These are phyloP conservation scores for Kodamaea arcana DNA, from an alignment of 1,139 yeast species.

Conservation along the genomic window DNA sequence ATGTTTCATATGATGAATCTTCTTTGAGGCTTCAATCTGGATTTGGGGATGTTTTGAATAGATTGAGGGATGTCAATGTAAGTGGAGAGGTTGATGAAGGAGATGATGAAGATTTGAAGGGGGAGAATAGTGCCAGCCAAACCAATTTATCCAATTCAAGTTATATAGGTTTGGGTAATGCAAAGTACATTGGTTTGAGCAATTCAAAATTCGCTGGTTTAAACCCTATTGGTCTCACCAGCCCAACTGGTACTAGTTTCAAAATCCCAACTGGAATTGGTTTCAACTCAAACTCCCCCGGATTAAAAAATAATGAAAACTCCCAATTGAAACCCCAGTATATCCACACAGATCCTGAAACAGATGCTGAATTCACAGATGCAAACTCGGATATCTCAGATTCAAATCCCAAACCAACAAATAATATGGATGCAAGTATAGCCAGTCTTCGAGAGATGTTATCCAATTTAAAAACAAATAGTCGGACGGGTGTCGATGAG, in stretches of 20 bases:
- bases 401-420: constrained; percentile 2
- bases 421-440: constrained; percentile 22
- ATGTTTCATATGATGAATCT: constrained; percentile 3
- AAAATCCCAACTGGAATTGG: too few species aligned
- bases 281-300: background rate
- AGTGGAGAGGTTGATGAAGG: background rate
- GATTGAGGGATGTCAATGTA: background rate
- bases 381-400: background rate
- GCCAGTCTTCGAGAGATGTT: constrained; percentile 21
- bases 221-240: too few species aligned
- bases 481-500: background rate
- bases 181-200: too few species aligned
- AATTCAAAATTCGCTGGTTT: too few species aligned
- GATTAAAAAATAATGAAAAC: background rate
- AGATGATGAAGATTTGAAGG: background rate
- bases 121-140: background rate
- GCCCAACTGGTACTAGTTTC: too few species aligned
- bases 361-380: background rate
- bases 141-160: too few species aligned
- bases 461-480: constrained; percentile 13
- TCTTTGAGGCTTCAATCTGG: constrained; percentile 4
- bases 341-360: too few species aligned
- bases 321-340: too few species aligned
- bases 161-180: too few species aligned
- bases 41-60: background rate